Evolutionary conservation across 169 alveolate species (phyloP), one percentile per base, ranked within the genome.

Genomic region (Plasmodium gonderi): DNA sequence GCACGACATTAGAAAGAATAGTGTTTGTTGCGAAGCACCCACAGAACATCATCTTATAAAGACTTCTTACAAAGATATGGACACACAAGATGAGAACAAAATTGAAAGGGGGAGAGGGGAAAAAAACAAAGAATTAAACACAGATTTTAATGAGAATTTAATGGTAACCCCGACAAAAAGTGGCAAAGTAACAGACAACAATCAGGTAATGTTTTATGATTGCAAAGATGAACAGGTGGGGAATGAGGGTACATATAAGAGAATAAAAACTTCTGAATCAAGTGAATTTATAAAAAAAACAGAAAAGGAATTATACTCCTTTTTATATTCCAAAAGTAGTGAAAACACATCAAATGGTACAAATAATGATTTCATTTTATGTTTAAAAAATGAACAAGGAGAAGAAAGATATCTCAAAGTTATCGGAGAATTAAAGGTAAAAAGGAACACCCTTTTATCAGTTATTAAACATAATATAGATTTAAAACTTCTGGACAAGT

Each of bases 241-340:
- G 60, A 20, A 83, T 45, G 26, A 69, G 31, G 9, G 11, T 47
- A 23, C 47, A n/a, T 14, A 23, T 38, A 49, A 5, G 20, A 9
- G 11, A n/a, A 20, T 69, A 33, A 83, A 69, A 69, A 0, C 81
- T 31, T 72, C 31, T 40, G 92, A 69, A 31, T 45, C 77, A 14
- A 83, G 64, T 72, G 82, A 83, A 42, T 45, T 69, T 76, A 29
- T 36, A 72, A 83, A 29, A 20, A 47, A 45, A n/a, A 49, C 83
- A 20, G 77, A 83, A 72, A 83, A 83, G 60, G 79, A 51, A 36
- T 45, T 83, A 36, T 69, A 69, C 29, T 83, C 92, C n/a, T 38
- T 83, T 69, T 83, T 83, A 72, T 83, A 83, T 83, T 83, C 83
- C n/a, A 83, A 83, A 83, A 83, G 77, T 49, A 74, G 76, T 72